Conservation (phyloP, 1,139 yeast genomes). For the Blastobotrys capitulatus region DNA sequence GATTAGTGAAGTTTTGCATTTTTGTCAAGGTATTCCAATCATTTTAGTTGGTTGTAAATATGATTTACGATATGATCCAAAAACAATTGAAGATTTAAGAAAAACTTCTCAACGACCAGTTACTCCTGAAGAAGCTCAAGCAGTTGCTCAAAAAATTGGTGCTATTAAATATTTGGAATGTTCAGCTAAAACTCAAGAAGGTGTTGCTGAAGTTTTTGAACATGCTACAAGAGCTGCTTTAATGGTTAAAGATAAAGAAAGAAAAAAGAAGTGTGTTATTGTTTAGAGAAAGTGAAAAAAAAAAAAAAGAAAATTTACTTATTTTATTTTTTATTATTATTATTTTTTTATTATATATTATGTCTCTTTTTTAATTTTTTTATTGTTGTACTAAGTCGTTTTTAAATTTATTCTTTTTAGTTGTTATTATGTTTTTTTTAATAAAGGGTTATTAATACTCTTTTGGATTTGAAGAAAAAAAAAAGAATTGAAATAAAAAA, state of each 20-base stretch:
- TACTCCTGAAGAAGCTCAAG: constrained; percentile 75
- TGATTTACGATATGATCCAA: constrained; percentile 74
- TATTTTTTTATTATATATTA: constrained; percentile 2
- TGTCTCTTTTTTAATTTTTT: constrained; percentile 4
- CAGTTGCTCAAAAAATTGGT: constrained; percentile 73
- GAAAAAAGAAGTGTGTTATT: constrained; percentile 45
- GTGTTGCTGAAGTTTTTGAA: constrained; percentile 72
- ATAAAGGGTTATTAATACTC: too few relatives aligned
- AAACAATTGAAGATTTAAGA: constrained; percentile 73
- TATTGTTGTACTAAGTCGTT: not conserved
- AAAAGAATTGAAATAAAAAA: not conserved
- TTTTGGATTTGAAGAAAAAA: too few relatives aligned
- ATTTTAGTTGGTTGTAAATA: constrained; percentile 86
- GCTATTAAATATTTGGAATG: constrained; percentile 82
- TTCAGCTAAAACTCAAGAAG: constrained; percentile 76
- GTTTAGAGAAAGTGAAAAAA: constrained; percentile 37
- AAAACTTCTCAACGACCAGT: constrained; percentile 86
- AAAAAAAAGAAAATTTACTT: not conserved
- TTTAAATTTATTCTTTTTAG: too few relatives aligned
- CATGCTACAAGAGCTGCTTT: constrained; percentile 89
- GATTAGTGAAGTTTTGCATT: constrained; percentile 90
- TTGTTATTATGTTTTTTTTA: too few relatives aligned
- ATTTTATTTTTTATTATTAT: not conserved
- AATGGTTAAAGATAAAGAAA: constrained; percentile 48
- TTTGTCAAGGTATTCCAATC: constrained; percentile 93